Base-by-base conservation (phyloP, 805 yeast species). In the Pichia kluyveri region DNA sequence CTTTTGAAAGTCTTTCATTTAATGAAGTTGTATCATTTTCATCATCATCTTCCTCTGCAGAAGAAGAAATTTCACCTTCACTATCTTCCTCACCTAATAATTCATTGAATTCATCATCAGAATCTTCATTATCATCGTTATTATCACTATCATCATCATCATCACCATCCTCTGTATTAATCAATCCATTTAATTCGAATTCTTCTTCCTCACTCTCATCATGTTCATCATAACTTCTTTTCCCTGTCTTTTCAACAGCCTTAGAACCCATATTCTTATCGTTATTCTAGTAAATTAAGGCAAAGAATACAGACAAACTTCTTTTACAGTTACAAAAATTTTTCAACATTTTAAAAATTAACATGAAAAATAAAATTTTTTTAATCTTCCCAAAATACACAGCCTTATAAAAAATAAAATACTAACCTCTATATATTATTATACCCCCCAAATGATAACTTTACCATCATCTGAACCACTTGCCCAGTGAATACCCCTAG, bases 101-200 rank as follows among this genome's bases (percentile, higher is more conserved):
- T 44, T 68, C 65, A 57, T 83, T 81, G 50, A 82, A 69, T 56
- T 82, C 89, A 6, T 75, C 82, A 53, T 82, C 88, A 8, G 78
- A 73, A 51, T 78, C 82, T 8, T 60, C 70, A 2, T 66, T 73
- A 26, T 65, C 56, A n/a, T 50, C 55, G 14, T 60, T 59, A 17
- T 19, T 18, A 17, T 36, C 42, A 18, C 50, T 56, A 10, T 60
- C 61, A 14, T 40, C 43, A 50, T 53, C 53, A 3, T 51, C 57
- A 14, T 70, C 77, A 47, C 69, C 63, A 11, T 65, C 69, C 46
- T 62, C 73, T n/a, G 58, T 68, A 54, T 73, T 76, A 26, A 75
- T 59, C 44, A 73, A 59, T 2, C 77, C 68, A 40, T 57, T 52
- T 17, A 63, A 51, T 45, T 61, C 59, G 40, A 65, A 55, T n/a